Base-by-base conservation (phyloP, 2,329 filamentous ascomycete genomes). In the Knoxdaviesia capensis region DNA sequence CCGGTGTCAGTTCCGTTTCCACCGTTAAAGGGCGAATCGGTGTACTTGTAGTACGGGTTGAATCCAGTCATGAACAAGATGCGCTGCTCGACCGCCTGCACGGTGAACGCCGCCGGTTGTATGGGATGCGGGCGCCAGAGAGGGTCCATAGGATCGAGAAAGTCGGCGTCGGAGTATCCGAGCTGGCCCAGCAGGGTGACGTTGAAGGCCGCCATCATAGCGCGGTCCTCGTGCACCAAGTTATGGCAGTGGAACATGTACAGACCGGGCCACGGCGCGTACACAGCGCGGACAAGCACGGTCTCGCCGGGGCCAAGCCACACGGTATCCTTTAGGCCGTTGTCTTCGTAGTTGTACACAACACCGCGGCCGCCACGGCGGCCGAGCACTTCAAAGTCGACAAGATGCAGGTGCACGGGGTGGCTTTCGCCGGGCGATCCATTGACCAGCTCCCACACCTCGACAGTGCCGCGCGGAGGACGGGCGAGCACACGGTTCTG, bases 321-420 rank as follows among this genome's bases (percentile, higher is more conserved):
- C 2, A 74, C 68, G 1, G 73, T 65, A 48, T 76, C 71, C 52
- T 75, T 74, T 11, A 72, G 60, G 0, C 66, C 70, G 0, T 59
- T 63, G 2, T 58, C 55, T 53, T 76, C 71, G 47, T 75, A 75
- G 0, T 66, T 60, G 46, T 60, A 49, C 5, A 74, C 62, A 7
- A 43, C 43, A 8, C 49, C 51, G 3, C 61, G 57, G 7, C 61
- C 62, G 4, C 65, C 64, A 0, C 51, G 61, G 11, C 71, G 65
- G 6, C 56, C 59, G 28, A 73, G 48, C 34, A 76, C 58, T 43
- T 66, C 63, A 53, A 76, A 69, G 49, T 74, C 70, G 39, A 77
- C 64, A 1, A 75, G 59, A 49, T 76, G 72, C 39, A 75, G 64
- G 52, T 76, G 71, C 32, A 67, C 56, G 1, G 69, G 70, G 48